Base-by-base conservation (phyloP, 1,284 basidiomycete genomes). In the Heterobasidion parviporum region DNA sequence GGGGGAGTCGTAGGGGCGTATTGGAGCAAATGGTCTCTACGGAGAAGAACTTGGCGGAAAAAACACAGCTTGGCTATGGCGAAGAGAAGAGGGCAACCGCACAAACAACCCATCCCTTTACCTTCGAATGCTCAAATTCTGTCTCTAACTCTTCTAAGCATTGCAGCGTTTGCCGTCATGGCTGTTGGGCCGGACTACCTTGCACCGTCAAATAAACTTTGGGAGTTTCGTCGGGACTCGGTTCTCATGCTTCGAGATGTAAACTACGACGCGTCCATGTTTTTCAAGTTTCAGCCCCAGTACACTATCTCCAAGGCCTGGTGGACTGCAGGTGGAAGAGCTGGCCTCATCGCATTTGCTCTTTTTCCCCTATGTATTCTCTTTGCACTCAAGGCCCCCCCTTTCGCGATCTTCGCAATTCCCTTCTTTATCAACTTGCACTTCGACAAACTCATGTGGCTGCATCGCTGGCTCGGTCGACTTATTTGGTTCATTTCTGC, bases 301-400 rank as follows among this genome's bases (percentile, higher is more conserved):
- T 82, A 85, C 68, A 81, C 82, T 53, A 84, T 94, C 64, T 61
- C 70, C 53, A 91, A 90, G 67, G 79, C 85, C 3, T 83, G 83
- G 72, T 94, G 92, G 92, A 87, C 89, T 0, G 74, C 82, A 0
- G 87, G 85, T 15, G 82, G 81, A 34, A 76, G 92, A 20, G 80
- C 84, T 8, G 92, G 92, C 1, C 74, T 88, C 58, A 85, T 93
- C 56, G 83, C 88, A 2, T 93, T 91, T 64, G 83, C 89, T 1
- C 75, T 94, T 34, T 75, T 90, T 34, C 92, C 92, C 0, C 76
- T 94, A 15, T 83, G 83, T 55, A 75, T 94, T 55, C 74, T 92
- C 9, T 79, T 93, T 57, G 90, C 86, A 3, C 78, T 94, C 67
- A 94, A 93, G 68, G 78, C 87, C 3, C 84, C 87, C 10, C 92